Evolutionary conservation across 371 early-diverging fungal species (phyloP).

Genomic region (Cladochytrium tenue): DNA sequence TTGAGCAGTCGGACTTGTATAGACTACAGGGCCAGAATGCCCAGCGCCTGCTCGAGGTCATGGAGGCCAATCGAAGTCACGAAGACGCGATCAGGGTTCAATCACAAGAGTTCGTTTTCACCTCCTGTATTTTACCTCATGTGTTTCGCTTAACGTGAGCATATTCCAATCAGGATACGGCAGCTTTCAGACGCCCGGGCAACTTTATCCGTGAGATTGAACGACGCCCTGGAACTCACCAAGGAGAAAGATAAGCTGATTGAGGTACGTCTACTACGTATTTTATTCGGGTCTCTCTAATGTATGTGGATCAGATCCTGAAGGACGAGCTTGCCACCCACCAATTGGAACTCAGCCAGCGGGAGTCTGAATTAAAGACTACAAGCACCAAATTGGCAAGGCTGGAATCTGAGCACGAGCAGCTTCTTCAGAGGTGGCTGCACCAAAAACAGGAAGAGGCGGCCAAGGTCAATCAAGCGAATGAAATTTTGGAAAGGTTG

Average conservation of each 20-base stretch:
- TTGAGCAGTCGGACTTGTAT: constrained; percentile 87
- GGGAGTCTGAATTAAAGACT: constrained; percentile 69
- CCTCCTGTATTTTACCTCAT: too few species aligned
- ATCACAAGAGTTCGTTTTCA: constrained; percentile 64
- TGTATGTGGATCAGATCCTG: constrained; percentile 56
- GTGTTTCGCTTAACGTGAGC: too few species aligned
- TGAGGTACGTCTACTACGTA: constrained; percentile 50
- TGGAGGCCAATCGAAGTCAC: constrained; percentile 68
- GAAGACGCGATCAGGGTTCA: constrained; percentile 68
- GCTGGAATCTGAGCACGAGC: constrained; percentile 79
- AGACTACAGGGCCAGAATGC: constrained; percentile 88
- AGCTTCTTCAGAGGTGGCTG: constrained; percentile 88
- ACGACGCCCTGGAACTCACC: constrained; percentile 56
- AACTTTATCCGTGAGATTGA: constrained; percentile 37
- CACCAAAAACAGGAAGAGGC: constrained; percentile 90
- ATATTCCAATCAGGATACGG: neutral
- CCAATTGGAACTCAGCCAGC: constrained; percentile 85
- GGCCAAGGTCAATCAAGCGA: constrained; percentile 90
- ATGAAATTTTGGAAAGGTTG: constrained; percentile 78
- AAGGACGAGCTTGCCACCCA: constrained; percentile 90
- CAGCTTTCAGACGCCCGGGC: neutral
- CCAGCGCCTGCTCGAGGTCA: constrained; percentile 81
- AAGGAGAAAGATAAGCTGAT: constrained; percentile 85
- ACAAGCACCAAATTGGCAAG: constrained; percentile 37
- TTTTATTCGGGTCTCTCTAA: neutral